A percentile compares a stretch with the other conserved stretches of the same genome.
Conservation (phyloP, 352 stramenopile genomes). For the Hyaloperonospora arabidopsidis region DNA sequence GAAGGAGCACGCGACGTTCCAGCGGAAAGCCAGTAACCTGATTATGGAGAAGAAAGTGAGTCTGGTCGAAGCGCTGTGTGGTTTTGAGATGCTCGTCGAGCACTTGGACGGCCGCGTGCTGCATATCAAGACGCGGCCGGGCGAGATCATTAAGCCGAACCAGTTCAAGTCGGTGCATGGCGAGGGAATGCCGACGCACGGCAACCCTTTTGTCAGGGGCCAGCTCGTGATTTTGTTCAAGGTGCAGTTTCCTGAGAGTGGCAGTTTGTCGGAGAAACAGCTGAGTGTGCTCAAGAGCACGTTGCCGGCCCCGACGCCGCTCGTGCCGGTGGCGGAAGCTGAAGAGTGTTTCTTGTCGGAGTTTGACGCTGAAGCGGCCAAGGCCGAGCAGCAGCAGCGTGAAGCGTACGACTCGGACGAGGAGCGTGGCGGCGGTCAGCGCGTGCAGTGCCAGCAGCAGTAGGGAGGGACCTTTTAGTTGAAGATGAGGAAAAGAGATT, state of each 20-base stretch:
- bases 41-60: slow-evolving; percentile 94
- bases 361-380: slow-evolving; percentile 89
- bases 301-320: slow-evolving; percentile 42
- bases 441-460: slow-evolving; percentile 86
- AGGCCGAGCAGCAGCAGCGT: slow-evolving; percentile 62
- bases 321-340: slow-evolving; percentile 43
- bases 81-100: slow-evolving; percentile 88
- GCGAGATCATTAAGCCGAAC: slow-evolving; percentile 91
- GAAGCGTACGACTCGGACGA: slow-evolving; percentile 90
- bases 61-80: slow-evolving; percentile 90
- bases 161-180: slow-evolving; percentile 91
- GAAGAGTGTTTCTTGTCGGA: slow-evolving; percentile 85
- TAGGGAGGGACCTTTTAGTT: slow-evolving; percentile 43
- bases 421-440: slow-evolving; percentile 80
- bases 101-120: slow-evolving; percentile 89
- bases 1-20: slow-evolving; percentile 94
- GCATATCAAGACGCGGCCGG: slow-evolving; percentile 88
- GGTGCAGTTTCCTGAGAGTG: slow-evolving; percentile 93
- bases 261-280: slow-evolving; percentile 78
- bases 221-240: slow-evolving; percentile 97
- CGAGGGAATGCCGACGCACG: slow-evolving; percentile 97
- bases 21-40: slow-evolving; percentile 94
- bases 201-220: slow-evolving; percentile 97
- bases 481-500: slow-evolving; percentile 12
- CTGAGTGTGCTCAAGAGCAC: slow-evolving; percentile 58